These are phyloP conservation scores for Lophium mytilinum DNA, from an alignment of 495 filamentous ascomycete species.

Conservation along the genomic window DNA sequence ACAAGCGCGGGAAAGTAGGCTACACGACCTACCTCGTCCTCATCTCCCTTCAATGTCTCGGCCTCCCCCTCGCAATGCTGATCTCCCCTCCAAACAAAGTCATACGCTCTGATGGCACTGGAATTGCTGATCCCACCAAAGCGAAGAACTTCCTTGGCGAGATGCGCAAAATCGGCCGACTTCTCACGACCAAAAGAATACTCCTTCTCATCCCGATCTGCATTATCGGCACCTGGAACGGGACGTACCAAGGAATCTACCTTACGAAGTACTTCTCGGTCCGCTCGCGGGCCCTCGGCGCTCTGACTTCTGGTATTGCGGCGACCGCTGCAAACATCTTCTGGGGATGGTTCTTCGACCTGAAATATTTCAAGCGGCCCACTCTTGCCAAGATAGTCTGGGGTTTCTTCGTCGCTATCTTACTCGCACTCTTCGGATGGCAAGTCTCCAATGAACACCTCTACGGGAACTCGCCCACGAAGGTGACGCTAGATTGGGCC, in stretches of 20 bases:
- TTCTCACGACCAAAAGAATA: constrained; percentile 42
- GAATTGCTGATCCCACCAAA: constrained; percentile 36
- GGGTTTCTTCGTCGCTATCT: constrained; percentile 20
- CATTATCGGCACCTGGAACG: constrained; percentile 48
- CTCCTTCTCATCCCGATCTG: constrained; percentile 47
- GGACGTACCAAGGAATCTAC: constrained; percentile 51
- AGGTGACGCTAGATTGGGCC: constrained; percentile 34
- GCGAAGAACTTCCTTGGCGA: constrained; percentile 38
- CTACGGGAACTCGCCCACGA: constrained; percentile 23
- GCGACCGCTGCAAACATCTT: constrained; percentile 42
- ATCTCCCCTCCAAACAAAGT: constrained; percentile 48
- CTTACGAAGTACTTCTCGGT: constrained; percentile 54
- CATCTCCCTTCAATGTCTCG: constrained; percentile 45
- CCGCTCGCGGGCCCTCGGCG: constrained; percentile 44
- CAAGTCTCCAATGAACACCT: constrained; percentile 36
- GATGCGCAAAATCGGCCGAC: constrained; percentile 40
- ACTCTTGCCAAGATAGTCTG: constrained; percentile 33
- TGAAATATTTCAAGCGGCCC: constrained; percentile 31
- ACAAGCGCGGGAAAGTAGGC: constrained; percentile 45
- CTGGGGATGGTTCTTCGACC: constrained; percentile 43
- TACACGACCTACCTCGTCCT: constrained; percentile 48
- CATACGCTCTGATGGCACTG: constrained; percentile 42
- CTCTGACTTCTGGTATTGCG: constrained; percentile 41
- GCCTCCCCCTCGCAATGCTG: constrained; percentile 44
- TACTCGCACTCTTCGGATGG: constrained; percentile 32